Evolutionary conservation across 169 alveolate genomes (phyloP).

Genomic region (Sarcocystis neurona): DNA sequence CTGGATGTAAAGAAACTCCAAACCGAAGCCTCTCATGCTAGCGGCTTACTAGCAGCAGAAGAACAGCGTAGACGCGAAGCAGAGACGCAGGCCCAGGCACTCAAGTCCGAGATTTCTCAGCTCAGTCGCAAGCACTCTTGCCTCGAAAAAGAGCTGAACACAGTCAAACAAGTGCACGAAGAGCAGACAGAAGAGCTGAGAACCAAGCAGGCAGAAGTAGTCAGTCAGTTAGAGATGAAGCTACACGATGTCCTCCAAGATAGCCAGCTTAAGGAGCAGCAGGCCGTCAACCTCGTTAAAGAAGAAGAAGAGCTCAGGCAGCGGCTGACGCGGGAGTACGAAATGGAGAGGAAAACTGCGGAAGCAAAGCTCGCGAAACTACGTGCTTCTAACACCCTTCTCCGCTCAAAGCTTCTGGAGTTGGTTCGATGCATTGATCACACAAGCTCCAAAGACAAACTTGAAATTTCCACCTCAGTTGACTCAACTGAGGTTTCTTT

Average conservation of each 20-base stretch:
- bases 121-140: slow-evolving; percentile 42
- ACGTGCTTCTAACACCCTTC: neutral
- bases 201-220: slow-evolving; percentile 27
- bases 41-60: slow-evolving; percentile 41
- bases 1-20: slow-evolving; percentile 46
- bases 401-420: slow-evolving; percentile 15
- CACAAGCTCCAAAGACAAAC: neutral
- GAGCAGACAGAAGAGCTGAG: slow-evolving; percentile 46
- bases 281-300: slow-evolving; percentile 50
- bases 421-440: slow-evolving; percentile 4
- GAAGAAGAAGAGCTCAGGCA: slow-evolving; percentile 52
- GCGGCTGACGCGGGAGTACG: slow-evolving; percentile 45
- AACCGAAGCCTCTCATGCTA: neutral
- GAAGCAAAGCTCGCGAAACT: slow-evolving; percentile 56
- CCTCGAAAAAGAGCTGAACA: slow-evolving; percentile 39
- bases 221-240: slow-evolving; percentile 47
- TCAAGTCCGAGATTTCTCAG: slow-evolving; percentile 44
- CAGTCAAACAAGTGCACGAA: slow-evolving; percentile 41
- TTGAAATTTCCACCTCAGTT: too few relatives aligned
- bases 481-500: neutral
- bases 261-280: slow-evolving; percentile 42
- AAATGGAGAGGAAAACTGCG: slow-evolving; percentile 24
- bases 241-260: slow-evolving; percentile 43
- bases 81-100: slow-evolving; percentile 33
- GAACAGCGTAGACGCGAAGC: slow-evolving; percentile 49